phyloP scores from a whole-genome alignment of 169 alveolate genomes.

The Eimeria sp. region DNA sequence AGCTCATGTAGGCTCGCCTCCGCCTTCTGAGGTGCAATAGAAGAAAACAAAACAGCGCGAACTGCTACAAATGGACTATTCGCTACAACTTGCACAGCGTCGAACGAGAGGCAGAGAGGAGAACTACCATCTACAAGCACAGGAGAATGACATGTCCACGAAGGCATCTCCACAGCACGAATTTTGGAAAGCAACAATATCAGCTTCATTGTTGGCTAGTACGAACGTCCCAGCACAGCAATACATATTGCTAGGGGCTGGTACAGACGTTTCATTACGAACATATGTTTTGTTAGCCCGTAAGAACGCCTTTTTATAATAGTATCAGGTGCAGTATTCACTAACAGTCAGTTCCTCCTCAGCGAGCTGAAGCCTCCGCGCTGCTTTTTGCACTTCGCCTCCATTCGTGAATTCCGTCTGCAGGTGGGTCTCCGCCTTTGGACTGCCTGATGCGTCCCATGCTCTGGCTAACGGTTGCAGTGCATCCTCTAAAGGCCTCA shows the following conservation, averaged over 20 bases:
- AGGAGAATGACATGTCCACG: neutral
- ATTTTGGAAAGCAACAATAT: neutral
- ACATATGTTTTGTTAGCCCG: neutral
- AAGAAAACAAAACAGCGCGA: neutral
- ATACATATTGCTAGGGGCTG: too few relatives aligned
- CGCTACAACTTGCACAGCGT: neutral
- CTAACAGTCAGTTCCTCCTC: constrained; percentile 80
- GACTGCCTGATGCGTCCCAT: constrained; percentile 9
- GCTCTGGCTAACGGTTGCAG: constrained; percentile 44
- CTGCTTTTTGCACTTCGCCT: constrained; percentile 81
- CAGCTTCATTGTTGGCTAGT: neutral
- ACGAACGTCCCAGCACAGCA: neutral
- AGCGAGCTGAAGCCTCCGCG: constrained; percentile 77
- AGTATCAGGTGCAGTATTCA: neutral
- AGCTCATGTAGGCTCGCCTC: constrained; percentile 81
- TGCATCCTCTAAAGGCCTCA: constrained; percentile 67
- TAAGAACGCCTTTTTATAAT: neutral
- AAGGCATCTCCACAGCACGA: neutral
- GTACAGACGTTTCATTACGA: too few relatives aligned
- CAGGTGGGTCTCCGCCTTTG: neutral
- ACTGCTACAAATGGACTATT: neutral
- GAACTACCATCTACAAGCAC: neutral
- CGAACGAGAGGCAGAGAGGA: neutral
- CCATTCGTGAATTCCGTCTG: neutral
- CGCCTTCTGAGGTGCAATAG: constrained; percentile 31